Base-by-base conservation (phyloP, 2,329 filamentous ascomycete genomes). In the Penicillium verrucosum region DNA sequence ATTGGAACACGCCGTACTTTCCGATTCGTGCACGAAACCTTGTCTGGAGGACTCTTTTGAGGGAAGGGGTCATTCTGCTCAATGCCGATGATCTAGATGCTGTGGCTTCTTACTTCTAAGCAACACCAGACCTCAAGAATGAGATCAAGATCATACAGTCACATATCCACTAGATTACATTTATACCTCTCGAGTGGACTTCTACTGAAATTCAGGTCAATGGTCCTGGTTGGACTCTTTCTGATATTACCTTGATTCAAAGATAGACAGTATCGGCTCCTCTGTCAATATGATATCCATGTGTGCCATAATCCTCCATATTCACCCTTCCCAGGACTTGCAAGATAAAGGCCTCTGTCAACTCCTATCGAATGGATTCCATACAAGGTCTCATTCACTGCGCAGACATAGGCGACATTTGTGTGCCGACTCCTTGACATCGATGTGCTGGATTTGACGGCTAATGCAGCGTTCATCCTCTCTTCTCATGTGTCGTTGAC, bases 51-150 rank as follows among this genome's bases (percentile, higher is more conserved):
- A 78, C 75, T 5, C 68, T 88, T 58, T 76, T 81, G 61, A 75
- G 80, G 49, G 82, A 82, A 56, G 84, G 84, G 0, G 83, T 84
- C n/a, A 81, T 81, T 56, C 67, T 88, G 56, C 64, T 89, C 49
- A 88, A 87, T 69, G 85, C 82, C 0, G 85, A 88, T 77, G 85
- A 88, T 72, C 61, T 88, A 49, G 75, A 80, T 58, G 84, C 71
- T 21, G 79, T 75, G 16, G 77, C 79, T 18, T 75, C 71, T 23
- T 62, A 67, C 44, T 73, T 73, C 29, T 73, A 56, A 60, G 6
- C 8, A 3, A 21, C 8, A 11, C 40, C 12, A 10, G 9, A 10
- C 27, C 18, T 14, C n/a, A 7, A 14, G 14, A 29, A 27, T 21
- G 29, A 23, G 2, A 42, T 30, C 12, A 25, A 36, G 34, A 21